phyloP scores from a whole-genome alignment of 768 basidiomycete species.

The Filobasidium wieringae region DNA sequence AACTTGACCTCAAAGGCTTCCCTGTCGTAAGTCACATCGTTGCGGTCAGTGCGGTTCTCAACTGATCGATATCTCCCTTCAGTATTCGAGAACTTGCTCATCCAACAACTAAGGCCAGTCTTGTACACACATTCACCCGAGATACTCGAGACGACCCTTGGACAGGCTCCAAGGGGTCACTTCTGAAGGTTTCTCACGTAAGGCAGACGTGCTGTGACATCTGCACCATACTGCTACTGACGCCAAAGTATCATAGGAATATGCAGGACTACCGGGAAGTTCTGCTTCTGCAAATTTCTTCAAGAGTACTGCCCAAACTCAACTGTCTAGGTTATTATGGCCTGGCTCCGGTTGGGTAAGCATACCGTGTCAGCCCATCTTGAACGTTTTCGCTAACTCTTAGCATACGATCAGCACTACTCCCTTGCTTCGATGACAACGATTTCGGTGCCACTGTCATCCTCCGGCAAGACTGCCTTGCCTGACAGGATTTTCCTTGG shows the following conservation, averaged over 20 bases:
- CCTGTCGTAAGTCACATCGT: slow-evolving; percentile 50
- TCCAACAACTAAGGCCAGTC: slow-evolving; percentile 63
- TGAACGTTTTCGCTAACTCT: neutral
- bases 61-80: neutral
- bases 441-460: slow-evolving; percentile 52
- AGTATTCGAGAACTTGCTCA: slow-evolving; percentile 81
- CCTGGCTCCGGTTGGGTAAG: slow-evolving; percentile 50
- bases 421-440: slow-evolving; percentile 66
- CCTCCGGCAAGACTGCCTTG: slow-evolving; percentile 28
- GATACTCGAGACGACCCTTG: slow-evolving; percentile 67
- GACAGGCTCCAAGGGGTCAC: slow-evolving; percentile 52
- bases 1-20: slow-evolving; percentile 64
- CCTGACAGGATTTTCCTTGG: slow-evolving; percentile 84
- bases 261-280: slow-evolving; percentile 73
- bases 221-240: neutral
- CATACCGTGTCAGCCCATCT: neutral
- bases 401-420: slow-evolving; percentile 46
- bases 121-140: slow-evolving; percentile 62
- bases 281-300: slow-evolving; percentile 49
- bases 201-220: neutral
- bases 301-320: slow-evolving; percentile 58
- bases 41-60: neutral
- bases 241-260: slow-evolving; percentile 36
- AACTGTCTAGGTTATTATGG: slow-evolving; percentile 51
- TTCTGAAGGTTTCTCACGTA: slow-evolving; percentile 49